Evolutionary conservation across 495 filamentous ascomycete species (phyloP).

Genomic region (Daldinia decipiens): DNA sequence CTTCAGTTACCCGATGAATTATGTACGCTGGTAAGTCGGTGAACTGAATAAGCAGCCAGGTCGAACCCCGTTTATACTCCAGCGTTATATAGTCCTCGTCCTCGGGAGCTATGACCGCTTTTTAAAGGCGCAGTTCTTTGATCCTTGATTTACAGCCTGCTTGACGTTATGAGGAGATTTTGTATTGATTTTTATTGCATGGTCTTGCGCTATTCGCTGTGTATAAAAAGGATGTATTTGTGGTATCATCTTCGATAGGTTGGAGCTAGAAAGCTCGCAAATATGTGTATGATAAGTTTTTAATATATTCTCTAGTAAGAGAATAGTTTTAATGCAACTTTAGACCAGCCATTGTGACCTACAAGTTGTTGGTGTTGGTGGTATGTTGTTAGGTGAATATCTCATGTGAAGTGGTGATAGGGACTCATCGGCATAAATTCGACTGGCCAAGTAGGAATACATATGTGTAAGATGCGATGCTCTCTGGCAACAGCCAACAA

Average conservation of each 20-base stretch:
- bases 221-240: constrained; percentile 57
- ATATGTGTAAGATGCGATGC: neutral
- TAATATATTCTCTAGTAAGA: constrained; percentile 5
- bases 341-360: constrained; percentile 34
- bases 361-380: constrained; percentile 9
- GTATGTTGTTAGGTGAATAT: constrained; percentile 6
- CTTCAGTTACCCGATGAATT: neutral
- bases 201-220: constrained; percentile 44
- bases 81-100: neutral
- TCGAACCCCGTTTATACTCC: constrained; percentile 4
- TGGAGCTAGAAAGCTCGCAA: constrained; percentile 35
- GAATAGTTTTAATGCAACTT: constrained; percentile 19
- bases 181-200: constrained; percentile 43
- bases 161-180: constrained; percentile 20
- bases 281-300: constrained; percentile 10
- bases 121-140: neutral
- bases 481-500: no score
- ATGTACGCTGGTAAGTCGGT: neutral
- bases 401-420: constrained; percentile 23
- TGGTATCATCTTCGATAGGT: constrained; percentile 67
- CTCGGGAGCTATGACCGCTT: neutral
- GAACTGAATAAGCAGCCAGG: constrained; percentile 4
- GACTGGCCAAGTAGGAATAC: constrained; percentile 4
- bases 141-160: constrained; percentile 26
- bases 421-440: constrained; percentile 31